Percentiles rank a stretch among this genome's conserved stretches.
phyloP scores from a whole-genome alignment of 257 asterid genomes.

The Salvia splendens region DNA sequence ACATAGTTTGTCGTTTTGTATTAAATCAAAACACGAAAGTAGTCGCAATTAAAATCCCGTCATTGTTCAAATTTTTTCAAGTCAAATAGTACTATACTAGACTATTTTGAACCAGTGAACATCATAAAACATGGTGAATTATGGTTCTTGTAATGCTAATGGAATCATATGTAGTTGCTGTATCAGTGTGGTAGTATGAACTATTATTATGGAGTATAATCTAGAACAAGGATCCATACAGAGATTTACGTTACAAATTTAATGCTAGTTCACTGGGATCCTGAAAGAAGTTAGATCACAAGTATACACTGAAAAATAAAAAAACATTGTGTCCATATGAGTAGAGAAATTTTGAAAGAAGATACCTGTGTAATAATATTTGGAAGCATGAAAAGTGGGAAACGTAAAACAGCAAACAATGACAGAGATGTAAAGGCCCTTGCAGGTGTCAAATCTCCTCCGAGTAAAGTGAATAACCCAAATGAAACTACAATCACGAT shows the following conservation, averaged over 20 bases:
- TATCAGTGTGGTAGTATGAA: neutral
- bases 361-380: conserved; percentile 83
- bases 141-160: conserved; percentile 8
- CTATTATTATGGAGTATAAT: conserved; percentile 5
- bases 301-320: neutral
- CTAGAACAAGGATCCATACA: conserved; percentile 14
- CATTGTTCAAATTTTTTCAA: neutral
- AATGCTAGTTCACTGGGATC: neutral
- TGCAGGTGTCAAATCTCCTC: conserved; percentile 96
- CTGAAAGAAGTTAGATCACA: neutral
- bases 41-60: conserved; percentile 1
- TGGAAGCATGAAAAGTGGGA: conserved; percentile 96
- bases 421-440: conserved; percentile 95
- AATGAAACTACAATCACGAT: conserved; percentile 87
- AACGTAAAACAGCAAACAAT: conserved; percentile 83
- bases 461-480: conserved; percentile 77
- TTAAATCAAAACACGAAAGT: conserved; percentile 9
- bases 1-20: neutral
- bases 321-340: conserved; percentile 1
- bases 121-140: neutral
- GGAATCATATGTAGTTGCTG: neutral
- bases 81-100: conserved; percentile 7
- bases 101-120: conserved; percentile 8
- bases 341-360: conserved; percentile 4
- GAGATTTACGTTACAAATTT: conserved; percentile 1